Evolutionary conservation across 2,329 filamentous ascomycete genomes (phyloP), one percentile per base, ranked within the genome.

Genomic region (Aspergillus japonicus): DNA sequence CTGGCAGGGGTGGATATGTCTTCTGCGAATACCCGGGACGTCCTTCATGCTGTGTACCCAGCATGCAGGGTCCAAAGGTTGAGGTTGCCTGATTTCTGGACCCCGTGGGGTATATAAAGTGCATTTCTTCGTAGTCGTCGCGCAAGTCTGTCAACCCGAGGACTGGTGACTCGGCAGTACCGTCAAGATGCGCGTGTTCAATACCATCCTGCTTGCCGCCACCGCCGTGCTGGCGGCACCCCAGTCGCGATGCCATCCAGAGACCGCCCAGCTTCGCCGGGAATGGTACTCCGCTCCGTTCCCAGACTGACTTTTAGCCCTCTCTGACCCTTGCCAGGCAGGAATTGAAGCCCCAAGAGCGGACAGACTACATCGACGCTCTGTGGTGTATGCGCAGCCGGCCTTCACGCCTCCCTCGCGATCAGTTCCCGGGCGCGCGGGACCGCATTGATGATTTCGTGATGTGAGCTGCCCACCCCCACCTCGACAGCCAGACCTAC

Each of bases 371-470:
- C 54, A 71, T 63, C 10, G 55, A 69, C 35, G 68, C 70, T 0
- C 60, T 71, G 3, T 53, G 61, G 47, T 71, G 70, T 59, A 33
- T 72, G 21, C 64, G 66, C 29, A 26, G 56, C 6, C 58, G 58
- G 11, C 65, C 68, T 1, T 55, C 68, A 0, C 47, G 54, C 6
- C 59, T 71, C 16, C 60, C 68, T 1, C 64, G 62, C 11, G 53
- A 56, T 10, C 47, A 65, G 2, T 72, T 62, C 42, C 69, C 69
- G 0, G 68, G 69, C 2, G 68, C 70, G 4, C 62, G 59, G 14
- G 70, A 66, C 42, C 63, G 69, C 8, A 58, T 68, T 5, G 69
- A 71, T 24, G 70, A 72, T 44, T 72, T 71, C 61, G 67, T 71
- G 16, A 69, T 68, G 69, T 71, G 54, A n/a, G 66, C 61, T 7